Evolutionary conservation across 2,329 filamentous ascomycete species (phyloP).

Genomic region (Colletotrichum filicis): DNA sequence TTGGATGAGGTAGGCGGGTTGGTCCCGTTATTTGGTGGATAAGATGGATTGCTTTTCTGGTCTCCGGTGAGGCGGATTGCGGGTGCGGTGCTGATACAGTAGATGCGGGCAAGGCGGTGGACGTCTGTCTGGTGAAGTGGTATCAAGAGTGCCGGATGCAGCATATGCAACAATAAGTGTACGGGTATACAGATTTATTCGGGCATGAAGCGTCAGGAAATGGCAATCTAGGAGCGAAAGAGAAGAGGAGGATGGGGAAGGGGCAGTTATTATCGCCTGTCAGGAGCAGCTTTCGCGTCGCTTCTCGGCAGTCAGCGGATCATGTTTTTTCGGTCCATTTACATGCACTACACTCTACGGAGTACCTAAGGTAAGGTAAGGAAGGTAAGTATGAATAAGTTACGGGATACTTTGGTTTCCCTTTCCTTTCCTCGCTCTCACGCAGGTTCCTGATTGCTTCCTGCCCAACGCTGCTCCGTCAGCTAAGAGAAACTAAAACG

Average conservation of each 20-base stretch:
- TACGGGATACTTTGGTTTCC: not conserved
- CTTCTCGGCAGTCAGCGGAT: not conserved
- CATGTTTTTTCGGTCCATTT: not conserved
- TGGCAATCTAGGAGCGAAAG: not conserved
- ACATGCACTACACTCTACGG: not conserved
- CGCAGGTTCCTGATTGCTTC: not conserved
- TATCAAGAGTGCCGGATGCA: not conserved
- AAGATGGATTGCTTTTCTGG: not conserved
- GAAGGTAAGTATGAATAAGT: no score
- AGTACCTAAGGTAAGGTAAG: not conserved
- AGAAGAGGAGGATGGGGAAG: not conserved
- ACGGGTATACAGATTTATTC: not conserved
- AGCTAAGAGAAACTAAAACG: not conserved
- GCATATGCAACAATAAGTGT: not conserved
- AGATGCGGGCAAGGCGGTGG: not conserved
- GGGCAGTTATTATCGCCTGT: not conserved
- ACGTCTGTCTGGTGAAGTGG: not conserved
- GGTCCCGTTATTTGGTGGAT: slow-evolving; percentile 8
- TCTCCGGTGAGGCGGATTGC: not conserved
- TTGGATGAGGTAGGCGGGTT: not conserved
- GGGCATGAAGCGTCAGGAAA: not conserved
- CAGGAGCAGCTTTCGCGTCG: not conserved
- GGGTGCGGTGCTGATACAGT: not conserved
- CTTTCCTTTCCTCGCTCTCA: not conserved
- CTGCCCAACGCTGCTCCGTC: not conserved